phyloP scores from a whole-genome alignment of 2,329 filamentous ascomycete species.

The Cercospora sp. region DNA sequence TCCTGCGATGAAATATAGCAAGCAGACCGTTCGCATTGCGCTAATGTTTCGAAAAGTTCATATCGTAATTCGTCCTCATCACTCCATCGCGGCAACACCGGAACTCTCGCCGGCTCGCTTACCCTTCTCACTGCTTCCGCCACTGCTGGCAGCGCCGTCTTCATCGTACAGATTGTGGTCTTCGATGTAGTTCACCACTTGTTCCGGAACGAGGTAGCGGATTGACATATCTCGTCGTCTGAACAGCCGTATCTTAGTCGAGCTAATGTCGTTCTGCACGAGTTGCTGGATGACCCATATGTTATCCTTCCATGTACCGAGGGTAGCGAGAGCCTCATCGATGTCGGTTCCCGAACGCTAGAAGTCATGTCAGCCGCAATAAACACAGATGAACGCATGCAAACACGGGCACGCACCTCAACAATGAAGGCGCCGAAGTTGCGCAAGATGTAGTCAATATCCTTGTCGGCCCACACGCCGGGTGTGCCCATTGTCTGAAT shows the following conservation, averaged over 20 bases:
- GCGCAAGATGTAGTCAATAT: slow-evolving; percentile 84
- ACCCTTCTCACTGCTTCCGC: slow-evolving; percentile 35
- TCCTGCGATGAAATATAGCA: neutral
- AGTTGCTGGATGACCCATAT: slow-evolving; percentile 86
- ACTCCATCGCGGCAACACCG: slow-evolving; percentile 23
- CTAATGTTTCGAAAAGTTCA: neutral
- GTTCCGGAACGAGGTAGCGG: slow-evolving; percentile 70
- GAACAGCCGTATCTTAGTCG: slow-evolving; percentile 78
- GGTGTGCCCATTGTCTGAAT: slow-evolving; percentile 55
- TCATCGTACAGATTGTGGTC: slow-evolving; percentile 41
- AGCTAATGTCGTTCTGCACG: slow-evolving; percentile 82
- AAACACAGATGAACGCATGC: neutral
- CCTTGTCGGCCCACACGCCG: slow-evolving; percentile 75
- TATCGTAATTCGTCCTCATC: neutral
- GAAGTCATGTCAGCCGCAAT: neutral
- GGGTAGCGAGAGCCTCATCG: slow-evolving; percentile 77
- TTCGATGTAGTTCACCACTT: slow-evolving; percentile 62
- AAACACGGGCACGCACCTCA: slow-evolving; percentile 34
- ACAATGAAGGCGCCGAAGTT: slow-evolving; percentile 83
- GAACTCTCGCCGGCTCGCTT: slow-evolving; percentile 36
- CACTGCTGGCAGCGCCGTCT: slow-evolving; percentile 35
- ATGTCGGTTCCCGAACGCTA: slow-evolving; percentile 83
- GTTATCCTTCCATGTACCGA: slow-evolving; percentile 81
- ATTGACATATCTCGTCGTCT: slow-evolving; percentile 79
- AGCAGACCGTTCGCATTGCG: neutral